Percentiles rank a stretch among this genome's conserved stretches.
Evolutionary conservation across 2,329 filamentous ascomycete species (phyloP).

Genomic region (Graphium sp.): DNA sequence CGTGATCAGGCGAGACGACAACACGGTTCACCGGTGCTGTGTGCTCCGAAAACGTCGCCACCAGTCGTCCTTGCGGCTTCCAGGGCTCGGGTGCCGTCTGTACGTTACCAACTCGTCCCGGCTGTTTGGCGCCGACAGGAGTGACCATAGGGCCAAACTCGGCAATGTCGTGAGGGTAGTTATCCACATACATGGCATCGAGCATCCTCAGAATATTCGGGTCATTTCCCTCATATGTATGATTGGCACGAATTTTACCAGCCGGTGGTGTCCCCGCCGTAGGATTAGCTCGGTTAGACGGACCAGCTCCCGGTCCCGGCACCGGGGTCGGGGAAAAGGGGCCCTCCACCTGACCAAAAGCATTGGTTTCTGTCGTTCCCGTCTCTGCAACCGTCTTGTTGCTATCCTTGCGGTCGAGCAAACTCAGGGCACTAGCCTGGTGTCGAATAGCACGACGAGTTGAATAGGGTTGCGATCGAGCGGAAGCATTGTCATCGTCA

Average conservation of each 20-base stretch:
- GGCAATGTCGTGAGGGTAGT: conserved; percentile 46
- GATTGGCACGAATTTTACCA: conserved; percentile 23
- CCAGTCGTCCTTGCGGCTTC: conserved; percentile 69
- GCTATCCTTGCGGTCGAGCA: conserved; percentile 41
- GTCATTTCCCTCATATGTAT: conserved; percentile 74
- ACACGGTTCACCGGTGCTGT: conserved; percentile 67
- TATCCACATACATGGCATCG: conserved; percentile 68
- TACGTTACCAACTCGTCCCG: conserved; percentile 28
- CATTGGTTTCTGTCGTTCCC: conserved; percentile 39
- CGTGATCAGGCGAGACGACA: conserved; percentile 70
- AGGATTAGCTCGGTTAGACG: not conserved
- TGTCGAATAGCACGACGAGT: conserved; percentile 31
- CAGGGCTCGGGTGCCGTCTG: conserved; percentile 37
- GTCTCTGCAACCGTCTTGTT: conserved; percentile 42
- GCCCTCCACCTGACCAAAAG: conserved; percentile 41
- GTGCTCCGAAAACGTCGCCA: conserved; percentile 84
- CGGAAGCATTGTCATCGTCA: conserved; percentile 17
- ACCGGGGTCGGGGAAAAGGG: conserved; percentile 25
- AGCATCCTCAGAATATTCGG: conserved; percentile 54
- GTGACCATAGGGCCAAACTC: conserved; percentile 71
- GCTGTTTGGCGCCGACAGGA: conserved; percentile 41
- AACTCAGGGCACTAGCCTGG: conserved; percentile 40
- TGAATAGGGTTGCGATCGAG: conserved; percentile 23
- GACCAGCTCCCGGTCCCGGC: not conserved
- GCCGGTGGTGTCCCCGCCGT: conserved; percentile 10